Evolutionary conservation across 176 grass and related monocot genomes (phyloP).

Genomic region (Avena sativa): DNA sequence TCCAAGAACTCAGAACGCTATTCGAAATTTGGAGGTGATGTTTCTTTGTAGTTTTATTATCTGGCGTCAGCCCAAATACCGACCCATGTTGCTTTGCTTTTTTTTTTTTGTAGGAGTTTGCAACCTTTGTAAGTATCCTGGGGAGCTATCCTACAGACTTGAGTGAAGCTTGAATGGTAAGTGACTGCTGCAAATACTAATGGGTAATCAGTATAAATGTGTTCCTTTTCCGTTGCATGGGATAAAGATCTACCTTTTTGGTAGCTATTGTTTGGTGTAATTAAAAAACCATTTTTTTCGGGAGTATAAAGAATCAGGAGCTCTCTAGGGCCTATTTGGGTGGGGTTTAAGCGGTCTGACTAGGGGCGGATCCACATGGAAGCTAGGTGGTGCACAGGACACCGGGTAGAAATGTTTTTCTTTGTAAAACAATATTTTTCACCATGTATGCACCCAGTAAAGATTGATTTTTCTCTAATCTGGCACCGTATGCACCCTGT

Average conservation of each 20-base stretch:
- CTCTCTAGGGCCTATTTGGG: conserved; percentile 8
- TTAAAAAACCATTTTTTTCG: not conserved
- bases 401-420: too few relatives aligned
- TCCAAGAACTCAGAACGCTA: conserved; percentile 78
- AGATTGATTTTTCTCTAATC: too few relatives aligned
- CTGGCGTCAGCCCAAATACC: not conserved
- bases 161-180: conserved; percentile 55
- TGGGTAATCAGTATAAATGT: conserved; percentile 36
- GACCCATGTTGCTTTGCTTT: conserved; percentile 25
- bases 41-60: conserved; percentile 36
- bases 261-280: conserved; percentile 18
- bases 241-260: not conserved
- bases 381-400: too few relatives aligned
- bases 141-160: conserved; percentile 83
- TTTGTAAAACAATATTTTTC: too few relatives aligned
- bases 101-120: conserved; percentile 79
- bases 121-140: conserved; percentile 74
- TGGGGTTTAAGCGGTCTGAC: not conserved
- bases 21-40: conserved; percentile 84
- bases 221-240: not conserved
- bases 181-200: conserved; percentile 37
- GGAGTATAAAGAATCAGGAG: not conserved
- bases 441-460: too few relatives aligned
- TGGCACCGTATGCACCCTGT: too few relatives aligned
- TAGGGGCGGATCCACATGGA: too few relatives aligned